Conservation (phyloP, 495 filamentous ascomycete genomes). For the Talaromyces adpressus region DNA sequence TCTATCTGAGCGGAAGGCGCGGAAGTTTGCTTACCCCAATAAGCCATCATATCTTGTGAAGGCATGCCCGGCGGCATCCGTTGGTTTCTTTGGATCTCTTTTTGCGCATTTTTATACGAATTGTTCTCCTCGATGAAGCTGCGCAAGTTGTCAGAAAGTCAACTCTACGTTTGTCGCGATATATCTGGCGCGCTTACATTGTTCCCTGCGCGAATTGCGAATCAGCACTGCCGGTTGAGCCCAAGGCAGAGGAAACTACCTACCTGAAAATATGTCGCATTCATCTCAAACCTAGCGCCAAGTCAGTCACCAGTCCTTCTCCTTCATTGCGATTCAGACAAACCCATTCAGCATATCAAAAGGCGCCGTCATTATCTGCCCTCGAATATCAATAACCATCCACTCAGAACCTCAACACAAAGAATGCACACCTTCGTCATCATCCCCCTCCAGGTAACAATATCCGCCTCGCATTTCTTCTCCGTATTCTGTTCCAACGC, state of each 20-base stretch:
- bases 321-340: constrained; percentile 12
- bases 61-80: constrained; percentile 45
- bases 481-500: constrained; percentile 60
- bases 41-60: constrained; percentile 60
- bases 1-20: background rate
- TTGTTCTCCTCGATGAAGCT: constrained; percentile 96
- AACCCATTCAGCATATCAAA: constrained; percentile 79
- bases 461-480: constrained; percentile 61
- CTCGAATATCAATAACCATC: background rate
- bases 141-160: constrained; percentile 6
- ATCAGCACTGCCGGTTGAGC: constrained; percentile 13
- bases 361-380: constrained; percentile 74
- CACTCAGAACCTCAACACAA: background rate
- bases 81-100: constrained; percentile 44
- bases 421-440: constrained; percentile 74
- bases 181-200: constrained; percentile 50
- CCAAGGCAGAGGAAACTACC: constrained; percentile 16
- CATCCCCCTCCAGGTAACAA: constrained; percentile 96
- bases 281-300: constrained; percentile 79
- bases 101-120: constrained; percentile 51
- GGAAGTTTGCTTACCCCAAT: constrained; percentile 42
- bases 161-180: background rate
- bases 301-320: constrained; percentile 6
- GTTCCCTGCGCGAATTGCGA: constrained; percentile 48
- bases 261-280: constrained; percentile 85